Evolutionary conservation across 352 stramenopile genomes (phyloP).

Genomic region (Pythium scleroteichum): DNA sequence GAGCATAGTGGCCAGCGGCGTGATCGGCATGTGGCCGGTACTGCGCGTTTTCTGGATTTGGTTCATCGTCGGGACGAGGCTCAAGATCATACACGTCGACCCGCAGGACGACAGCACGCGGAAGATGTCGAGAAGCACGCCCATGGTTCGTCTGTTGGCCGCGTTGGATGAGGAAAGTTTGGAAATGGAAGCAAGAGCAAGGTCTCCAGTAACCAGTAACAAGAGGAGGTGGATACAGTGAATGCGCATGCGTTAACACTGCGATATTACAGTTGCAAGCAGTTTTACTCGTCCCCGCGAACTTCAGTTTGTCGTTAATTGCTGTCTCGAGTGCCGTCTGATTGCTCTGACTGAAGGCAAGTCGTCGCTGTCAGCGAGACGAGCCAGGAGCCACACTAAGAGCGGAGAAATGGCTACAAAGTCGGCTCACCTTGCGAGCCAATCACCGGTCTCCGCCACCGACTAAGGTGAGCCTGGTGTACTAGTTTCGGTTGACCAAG

Average conservation of each 20-base stretch:
- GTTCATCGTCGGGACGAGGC: conserved; percentile 37
- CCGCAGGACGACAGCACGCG: conserved; percentile 35
- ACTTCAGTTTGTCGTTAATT: no score
- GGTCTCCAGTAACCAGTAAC: not conserved
- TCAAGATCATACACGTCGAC: conserved; percentile 42
- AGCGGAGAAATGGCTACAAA: no score
- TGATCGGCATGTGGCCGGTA: conserved; percentile 43
- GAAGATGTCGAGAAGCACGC: conserved; percentile 39
- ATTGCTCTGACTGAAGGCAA: no score
- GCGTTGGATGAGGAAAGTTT: not conserved
- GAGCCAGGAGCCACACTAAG: no score
- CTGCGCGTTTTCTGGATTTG: conserved; percentile 35
- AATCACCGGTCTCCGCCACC: no score
- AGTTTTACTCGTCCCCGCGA: no score
- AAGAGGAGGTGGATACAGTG: not conserved
- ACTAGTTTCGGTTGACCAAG: not conserved
- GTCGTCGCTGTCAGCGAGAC: no score
- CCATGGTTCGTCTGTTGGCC: conserved; percentile 23
- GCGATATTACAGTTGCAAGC: no score
- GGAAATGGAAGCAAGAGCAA: not conserved
- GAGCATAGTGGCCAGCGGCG: conserved; percentile 46
- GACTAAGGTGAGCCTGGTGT: not conserved
- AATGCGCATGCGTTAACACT: not conserved
- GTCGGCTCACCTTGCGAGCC: no score
- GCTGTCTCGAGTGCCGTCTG: no score